phyloP scores from a whole-genome alignment of 257 asterid species.

The Petrea volubilis region DNA sequence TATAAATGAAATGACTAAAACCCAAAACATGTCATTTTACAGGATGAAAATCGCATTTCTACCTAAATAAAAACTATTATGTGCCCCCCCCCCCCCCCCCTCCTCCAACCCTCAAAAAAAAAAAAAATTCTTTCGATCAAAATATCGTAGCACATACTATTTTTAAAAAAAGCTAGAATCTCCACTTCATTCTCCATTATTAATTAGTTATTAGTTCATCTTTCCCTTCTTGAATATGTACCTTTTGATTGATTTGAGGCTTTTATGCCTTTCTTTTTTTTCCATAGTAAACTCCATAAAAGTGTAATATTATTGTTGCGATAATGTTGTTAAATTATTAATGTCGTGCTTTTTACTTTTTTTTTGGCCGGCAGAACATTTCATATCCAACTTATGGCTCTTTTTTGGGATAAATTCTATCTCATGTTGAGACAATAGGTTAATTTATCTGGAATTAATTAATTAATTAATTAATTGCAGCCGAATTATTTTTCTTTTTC shows the following conservation, averaged over 20 bases:
- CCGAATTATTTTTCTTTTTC: too few species aligned
- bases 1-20: too few species aligned
- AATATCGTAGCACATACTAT: not conserved
- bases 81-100: too few species aligned
- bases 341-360: not conserved
- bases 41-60: too few species aligned
- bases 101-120: too few species aligned
- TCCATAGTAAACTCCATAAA: not conserved
- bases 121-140: not conserved
- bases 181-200: not conserved
- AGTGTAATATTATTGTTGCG: not conserved
- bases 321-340: slow-evolving; percentile 14
- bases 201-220: not conserved
- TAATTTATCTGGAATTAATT: too few species aligned
- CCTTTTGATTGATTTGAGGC: slow-evolving; percentile 23
- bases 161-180: not conserved
- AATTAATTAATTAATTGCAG: too few species aligned
- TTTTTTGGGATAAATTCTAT: slow-evolving; percentile 17
- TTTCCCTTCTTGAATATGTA: slow-evolving; percentile 39
- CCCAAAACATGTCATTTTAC: too few species aligned
- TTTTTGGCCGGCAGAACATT: slow-evolving; percentile 3
- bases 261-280: slow-evolving; percentile 13
- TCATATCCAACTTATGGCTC: not conserved
- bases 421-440: not conserved
- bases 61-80: too few species aligned